Evolutionary conservation across 164 flowering plant species (phyloP).

Genomic region (Umbilicus rupestris): DNA sequence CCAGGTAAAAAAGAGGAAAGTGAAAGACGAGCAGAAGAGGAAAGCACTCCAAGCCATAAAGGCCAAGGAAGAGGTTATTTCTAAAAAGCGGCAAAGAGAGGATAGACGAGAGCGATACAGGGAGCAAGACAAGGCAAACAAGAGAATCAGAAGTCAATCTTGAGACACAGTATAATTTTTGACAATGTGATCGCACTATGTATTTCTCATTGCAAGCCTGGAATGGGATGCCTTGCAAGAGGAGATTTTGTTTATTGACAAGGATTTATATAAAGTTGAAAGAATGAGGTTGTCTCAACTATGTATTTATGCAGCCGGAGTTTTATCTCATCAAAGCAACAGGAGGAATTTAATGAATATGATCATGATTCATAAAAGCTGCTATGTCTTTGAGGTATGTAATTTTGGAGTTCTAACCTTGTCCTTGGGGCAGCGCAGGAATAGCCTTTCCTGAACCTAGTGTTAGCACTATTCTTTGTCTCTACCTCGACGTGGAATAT

Average conservation of each 20-base stretch:
- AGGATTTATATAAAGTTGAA: no score
- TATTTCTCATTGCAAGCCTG: no score
- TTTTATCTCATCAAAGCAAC: no score
- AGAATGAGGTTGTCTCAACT: no score
- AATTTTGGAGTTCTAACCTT: constrained; percentile 27
- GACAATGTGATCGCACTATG: no score
- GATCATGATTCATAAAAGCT: constrained; percentile 32
- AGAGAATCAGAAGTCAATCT: constrained; percentile 32
- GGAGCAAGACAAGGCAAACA: constrained; percentile 54
- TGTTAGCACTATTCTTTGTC: constrained; percentile 17
- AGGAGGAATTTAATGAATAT: background rate
- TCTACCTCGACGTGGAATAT: constrained; percentile 51
- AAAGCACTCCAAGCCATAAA: constrained; percentile 37
- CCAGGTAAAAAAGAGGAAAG: constrained; percentile 60
- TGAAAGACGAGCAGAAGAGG: constrained; percentile 49
- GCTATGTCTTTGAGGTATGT: constrained; percentile 41
- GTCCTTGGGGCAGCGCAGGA: constrained; percentile 28
- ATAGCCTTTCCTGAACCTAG: constrained; percentile 38
- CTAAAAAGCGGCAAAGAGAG: constrained; percentile 70
- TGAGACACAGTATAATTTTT: background rate
- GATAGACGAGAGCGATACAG: constrained; percentile 59
- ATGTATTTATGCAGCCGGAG: no score
- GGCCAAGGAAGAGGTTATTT: constrained; percentile 54
- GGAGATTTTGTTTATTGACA: no score
- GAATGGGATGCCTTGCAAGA: no score